Conservation (phyloP, 2,329 filamentous ascomycete species). For the Penicillium griseofulvum region DNA sequence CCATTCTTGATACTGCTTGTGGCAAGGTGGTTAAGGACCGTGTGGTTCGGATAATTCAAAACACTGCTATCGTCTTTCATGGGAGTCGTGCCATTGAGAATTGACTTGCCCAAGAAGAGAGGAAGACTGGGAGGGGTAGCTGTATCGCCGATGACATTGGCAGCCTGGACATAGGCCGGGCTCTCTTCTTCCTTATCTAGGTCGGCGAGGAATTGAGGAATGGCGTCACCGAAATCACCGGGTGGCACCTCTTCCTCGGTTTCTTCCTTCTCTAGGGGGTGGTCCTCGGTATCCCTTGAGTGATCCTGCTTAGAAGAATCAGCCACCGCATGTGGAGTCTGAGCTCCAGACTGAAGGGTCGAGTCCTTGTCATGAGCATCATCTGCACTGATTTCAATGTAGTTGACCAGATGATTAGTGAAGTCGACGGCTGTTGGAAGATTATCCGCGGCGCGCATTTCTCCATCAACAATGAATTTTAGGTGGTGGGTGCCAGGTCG, state of each 20-base stretch:
- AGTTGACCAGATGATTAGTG: slow-evolving; percentile 97
- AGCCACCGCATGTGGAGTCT: slow-evolving; percentile 46
- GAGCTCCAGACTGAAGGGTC: slow-evolving; percentile 38
- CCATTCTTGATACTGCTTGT: slow-evolving; percentile 98
- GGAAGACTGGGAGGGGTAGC: slow-evolving; percentile 81
- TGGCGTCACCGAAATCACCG: slow-evolving; percentile 65
- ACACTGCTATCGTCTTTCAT: slow-evolving; percentile 99
- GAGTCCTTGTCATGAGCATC: slow-evolving; percentile 53
- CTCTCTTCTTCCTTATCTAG: slow-evolving; percentile 80
- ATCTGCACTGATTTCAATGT: slow-evolving; percentile 85
- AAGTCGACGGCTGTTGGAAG: slow-evolving; percentile 96
- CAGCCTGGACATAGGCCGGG: slow-evolving; percentile 69
- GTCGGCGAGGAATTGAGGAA: slow-evolving; percentile 83
- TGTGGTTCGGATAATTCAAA: slow-evolving; percentile 94
- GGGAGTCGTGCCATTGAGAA: slow-evolving; percentile 83
- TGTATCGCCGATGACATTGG: slow-evolving; percentile 72
- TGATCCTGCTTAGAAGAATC: slow-evolving; percentile 42
- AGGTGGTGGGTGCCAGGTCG: slow-evolving; percentile 94
- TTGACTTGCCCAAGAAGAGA: slow-evolving; percentile 88
- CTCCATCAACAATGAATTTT: slow-evolving; percentile 90
- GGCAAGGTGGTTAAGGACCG: slow-evolving; percentile 90
- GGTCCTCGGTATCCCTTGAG: slow-evolving; percentile 25
- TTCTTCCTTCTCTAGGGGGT: slow-evolving; percentile 39
- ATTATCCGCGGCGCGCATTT: slow-evolving; percentile 84
- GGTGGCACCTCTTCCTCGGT: slow-evolving; percentile 57